Evolutionary conservation across 768 basidiomycete genomes (phyloP).

Genomic region (Fibroporia radiculosa): DNA sequence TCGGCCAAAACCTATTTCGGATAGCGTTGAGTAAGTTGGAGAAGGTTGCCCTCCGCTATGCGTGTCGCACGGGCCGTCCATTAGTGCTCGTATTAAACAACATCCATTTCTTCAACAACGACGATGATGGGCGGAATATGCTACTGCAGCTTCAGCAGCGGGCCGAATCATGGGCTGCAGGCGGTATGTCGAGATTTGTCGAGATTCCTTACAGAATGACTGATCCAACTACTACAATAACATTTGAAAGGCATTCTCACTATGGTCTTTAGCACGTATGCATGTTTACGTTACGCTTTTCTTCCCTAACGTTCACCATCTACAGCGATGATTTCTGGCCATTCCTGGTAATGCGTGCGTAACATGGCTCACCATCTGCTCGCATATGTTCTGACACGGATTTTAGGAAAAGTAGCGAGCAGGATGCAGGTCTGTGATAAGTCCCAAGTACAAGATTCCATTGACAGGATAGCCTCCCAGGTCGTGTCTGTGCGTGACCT

Average conservation of each 20-base stretch:
- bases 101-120: slow-evolving; percentile 64
- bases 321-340: slow-evolving; percentile 82
- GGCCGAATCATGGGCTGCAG: slow-evolving; percentile 81
- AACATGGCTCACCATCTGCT: not conserved
- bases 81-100: slow-evolving; percentile 81
- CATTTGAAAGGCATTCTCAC: slow-evolving; percentile 55
- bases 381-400: slow-evolving; percentile 9
- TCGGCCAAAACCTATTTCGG: not conserved
- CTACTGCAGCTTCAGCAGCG: slow-evolving; percentile 82
- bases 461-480: slow-evolving; percentile 29
- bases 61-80: slow-evolving; percentile 51
- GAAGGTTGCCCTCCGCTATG: slow-evolving; percentile 70
- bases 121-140: slow-evolving; percentile 69
- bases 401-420: slow-evolving; percentile 56
- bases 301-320: slow-evolving; percentile 12
- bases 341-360: slow-evolving; percentile 57
- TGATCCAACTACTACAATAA: too few relatives aligned
- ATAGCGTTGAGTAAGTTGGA: slow-evolving; percentile 75
- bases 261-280: slow-evolving; percentile 70
- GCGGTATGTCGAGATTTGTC: slow-evolving; percentile 53
- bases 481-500: slow-evolving; percentile 73
- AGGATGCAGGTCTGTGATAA: slow-evolving; percentile 57
- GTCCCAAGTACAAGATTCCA: not conserved
- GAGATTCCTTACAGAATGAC: not conserved
- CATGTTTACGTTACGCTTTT: slow-evolving; percentile 4